Percentiles rank a stretch among this genome's conserved stretches.
Evolutionary conservation across 2,329 filamentous ascomycete genomes (phyloP).

Genomic region (Plenodomus lindquistii): DNA sequence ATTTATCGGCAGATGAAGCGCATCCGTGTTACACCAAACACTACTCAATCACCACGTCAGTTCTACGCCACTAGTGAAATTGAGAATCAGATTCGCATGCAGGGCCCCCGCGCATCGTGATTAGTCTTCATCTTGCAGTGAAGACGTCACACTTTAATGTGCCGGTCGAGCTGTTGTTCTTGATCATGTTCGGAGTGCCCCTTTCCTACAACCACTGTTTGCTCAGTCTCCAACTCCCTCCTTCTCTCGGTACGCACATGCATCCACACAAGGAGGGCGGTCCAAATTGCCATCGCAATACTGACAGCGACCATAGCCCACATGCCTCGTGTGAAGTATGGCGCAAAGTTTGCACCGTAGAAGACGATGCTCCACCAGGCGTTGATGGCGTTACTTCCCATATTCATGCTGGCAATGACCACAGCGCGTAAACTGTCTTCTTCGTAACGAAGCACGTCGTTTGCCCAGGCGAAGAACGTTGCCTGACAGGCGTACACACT

Average conservation of each 20-base stretch:
- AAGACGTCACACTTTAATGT: not conserved
- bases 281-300: slow-evolving; percentile 65
- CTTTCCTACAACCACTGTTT: slow-evolving; percentile 1
- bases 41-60: not conserved
- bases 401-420: slow-evolving; percentile 73
- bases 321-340: slow-evolving; percentile 71
- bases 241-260: slow-evolving; percentile 46
- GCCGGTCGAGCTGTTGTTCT: not conserved
- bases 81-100: not conserved
- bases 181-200: not conserved
- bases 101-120: not conserved
- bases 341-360: slow-evolving; percentile 68
- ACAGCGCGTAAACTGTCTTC: slow-evolving; percentile 66
- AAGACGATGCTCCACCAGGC: slow-evolving; percentile 76
- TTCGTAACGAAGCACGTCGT: slow-evolving; percentile 68
- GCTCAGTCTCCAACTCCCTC: slow-evolving; percentile 18
- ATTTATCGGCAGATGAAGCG: not conserved
- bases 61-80: not conserved
- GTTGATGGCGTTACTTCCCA: slow-evolving; percentile 63
- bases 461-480: slow-evolving; percentile 76
- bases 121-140: not conserved
- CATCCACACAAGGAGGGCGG: slow-evolving; percentile 56
- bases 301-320: slow-evolving; percentile 71
- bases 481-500: slow-evolving; percentile 73
- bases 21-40: not conserved